Evolutionary conservation across 768 basidiomycete species (phyloP).

Genomic region (Lentinus brumalis): DNA sequence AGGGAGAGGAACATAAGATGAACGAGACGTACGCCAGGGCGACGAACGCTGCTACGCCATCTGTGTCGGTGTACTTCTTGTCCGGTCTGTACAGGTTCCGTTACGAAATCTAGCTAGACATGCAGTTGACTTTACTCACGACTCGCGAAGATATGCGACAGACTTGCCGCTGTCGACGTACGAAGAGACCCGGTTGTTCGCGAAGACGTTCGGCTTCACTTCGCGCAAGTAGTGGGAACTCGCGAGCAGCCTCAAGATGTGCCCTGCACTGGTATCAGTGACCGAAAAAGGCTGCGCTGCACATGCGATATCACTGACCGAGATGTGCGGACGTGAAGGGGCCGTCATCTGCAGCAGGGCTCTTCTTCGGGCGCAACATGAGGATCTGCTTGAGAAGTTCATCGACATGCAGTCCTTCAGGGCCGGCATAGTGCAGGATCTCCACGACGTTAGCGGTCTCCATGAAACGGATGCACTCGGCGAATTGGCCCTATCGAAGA

Average conservation of each 20-base stretch:
- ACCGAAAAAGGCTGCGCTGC: slow-evolving; percentile 25
- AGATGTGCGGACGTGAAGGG: slow-evolving; percentile 43
- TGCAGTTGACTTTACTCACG: too few species aligned
- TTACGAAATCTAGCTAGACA: too few species aligned
- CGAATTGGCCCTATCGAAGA: slow-evolving; percentile 60
- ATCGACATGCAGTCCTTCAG: slow-evolving; percentile 50
- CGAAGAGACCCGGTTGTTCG: slow-evolving; percentile 69
- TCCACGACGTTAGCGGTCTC: slow-evolving; percentile 74
- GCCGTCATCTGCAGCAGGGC: background rate
- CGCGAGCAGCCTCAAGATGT: slow-evolving; percentile 72
- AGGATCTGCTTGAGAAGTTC: slow-evolving; percentile 40
- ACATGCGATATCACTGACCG: slow-evolving; percentile 35
- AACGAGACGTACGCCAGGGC: slow-evolving; percentile 61
- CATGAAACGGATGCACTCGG: slow-evolving; percentile 70
- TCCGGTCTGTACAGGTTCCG: slow-evolving; percentile 48
- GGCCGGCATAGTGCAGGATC: slow-evolving; percentile 66
- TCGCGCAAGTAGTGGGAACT: slow-evolving; percentile 78
- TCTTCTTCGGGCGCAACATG: slow-evolving; percentile 6
- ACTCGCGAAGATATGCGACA: slow-evolving; percentile 48
- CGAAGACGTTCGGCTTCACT: slow-evolving; percentile 68
- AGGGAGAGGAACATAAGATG: background rate
- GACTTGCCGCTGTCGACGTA: slow-evolving; percentile 68
- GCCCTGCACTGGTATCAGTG: slow-evolving; percentile 43
- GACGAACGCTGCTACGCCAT: slow-evolving; percentile 70
- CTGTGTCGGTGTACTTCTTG: slow-evolving; percentile 64